These are phyloP conservation scores for Priceomyces medius DNA, from an alignment of 805 yeast species.

Conservation along the genomic window DNA sequence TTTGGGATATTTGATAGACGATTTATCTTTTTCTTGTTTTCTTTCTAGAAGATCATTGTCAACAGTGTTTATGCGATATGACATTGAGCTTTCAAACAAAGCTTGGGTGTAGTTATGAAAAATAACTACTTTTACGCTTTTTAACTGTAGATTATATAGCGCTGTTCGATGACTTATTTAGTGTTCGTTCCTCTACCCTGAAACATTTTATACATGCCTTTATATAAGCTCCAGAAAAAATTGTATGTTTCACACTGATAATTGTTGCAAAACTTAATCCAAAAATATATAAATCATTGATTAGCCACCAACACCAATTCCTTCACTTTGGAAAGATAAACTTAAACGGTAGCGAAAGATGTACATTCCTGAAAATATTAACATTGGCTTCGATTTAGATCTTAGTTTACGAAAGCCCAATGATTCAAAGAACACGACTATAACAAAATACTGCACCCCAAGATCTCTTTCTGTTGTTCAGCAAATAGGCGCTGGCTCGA, in stretches of 20 bases:
- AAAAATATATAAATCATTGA: background rate
- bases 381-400: background rate
- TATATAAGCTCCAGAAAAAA: background rate
- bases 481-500: constrained; percentile 10
- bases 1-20: constrained; percentile 31
- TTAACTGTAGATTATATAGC: too few species aligned
- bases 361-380: background rate
- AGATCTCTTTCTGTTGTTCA: constrained; percentile 17
- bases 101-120: background rate
- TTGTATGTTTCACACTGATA: background rate
- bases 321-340: too few species aligned
- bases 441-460: constrained; percentile 16
- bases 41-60: constrained; percentile 13
- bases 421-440: background rate
- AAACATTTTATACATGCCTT: background rate
- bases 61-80: constrained; percentile 16
- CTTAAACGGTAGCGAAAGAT: too few species aligned
- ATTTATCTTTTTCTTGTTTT: constrained; percentile 12
- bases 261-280: constrained; percentile 6
- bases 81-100: too few species aligned
- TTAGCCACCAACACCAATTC: background rate
- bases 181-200: too few species aligned
- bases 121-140: too few species aligned
- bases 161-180: too few species aligned
- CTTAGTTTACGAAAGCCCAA: background rate